phyloP scores from a whole-genome alignment of 2,329 filamentous ascomycete genomes.

The Exophiala spinifera region DNA sequence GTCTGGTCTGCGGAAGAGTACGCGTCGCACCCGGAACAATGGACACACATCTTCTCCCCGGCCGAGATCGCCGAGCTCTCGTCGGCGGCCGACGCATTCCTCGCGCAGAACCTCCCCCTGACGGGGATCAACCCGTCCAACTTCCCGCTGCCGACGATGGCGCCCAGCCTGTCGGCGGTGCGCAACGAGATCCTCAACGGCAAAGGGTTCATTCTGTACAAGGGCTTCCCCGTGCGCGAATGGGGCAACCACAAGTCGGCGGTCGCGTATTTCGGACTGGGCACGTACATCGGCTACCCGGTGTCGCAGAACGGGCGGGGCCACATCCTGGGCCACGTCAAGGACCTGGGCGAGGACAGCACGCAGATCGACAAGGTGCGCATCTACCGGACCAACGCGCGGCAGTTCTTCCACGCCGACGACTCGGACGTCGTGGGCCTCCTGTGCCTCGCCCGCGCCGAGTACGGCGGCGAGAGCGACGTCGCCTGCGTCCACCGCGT shows the following conservation, averaged over 20 bases:
- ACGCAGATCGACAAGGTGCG: slow-evolving; percentile 80
- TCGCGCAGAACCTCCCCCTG: slow-evolving; percentile 61
- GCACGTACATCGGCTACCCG: slow-evolving; percentile 82
- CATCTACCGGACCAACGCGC: slow-evolving; percentile 84
- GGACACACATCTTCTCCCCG: slow-evolving; percentile 67
- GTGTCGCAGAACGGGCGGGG: slow-evolving; percentile 81
- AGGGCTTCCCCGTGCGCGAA: slow-evolving; percentile 70
- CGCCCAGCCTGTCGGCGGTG: slow-evolving; percentile 53
- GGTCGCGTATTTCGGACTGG: slow-evolving; percentile 85
- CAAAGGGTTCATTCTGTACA: slow-evolving; percentile 88
- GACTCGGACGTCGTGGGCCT: slow-evolving; percentile 80
- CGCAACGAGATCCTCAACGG: slow-evolving; percentile 70
- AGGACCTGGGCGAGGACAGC: slow-evolving; percentile 79
- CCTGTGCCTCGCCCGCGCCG: slow-evolving; percentile 72
- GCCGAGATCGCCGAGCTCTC: slow-evolving; percentile 67
- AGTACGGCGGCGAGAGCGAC: slow-evolving; percentile 81
- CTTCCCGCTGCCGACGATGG: slow-evolving; percentile 60
- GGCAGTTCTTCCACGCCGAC: slow-evolving; percentile 83
- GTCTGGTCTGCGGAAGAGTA: slow-evolving; percentile 70
- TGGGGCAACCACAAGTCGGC: slow-evolving; percentile 80
- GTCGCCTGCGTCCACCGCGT: slow-evolving; percentile 75
- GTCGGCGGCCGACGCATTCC: slow-evolving; percentile 65
- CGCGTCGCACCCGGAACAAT: slow-evolving; percentile 60
- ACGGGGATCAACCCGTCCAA: slow-evolving; percentile 67
- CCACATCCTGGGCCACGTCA: slow-evolving; percentile 84